Evolutionary conservation across 495 filamentous ascomycete genomes (phyloP).

Genomic region (Penicillium flavigenum): DNA sequence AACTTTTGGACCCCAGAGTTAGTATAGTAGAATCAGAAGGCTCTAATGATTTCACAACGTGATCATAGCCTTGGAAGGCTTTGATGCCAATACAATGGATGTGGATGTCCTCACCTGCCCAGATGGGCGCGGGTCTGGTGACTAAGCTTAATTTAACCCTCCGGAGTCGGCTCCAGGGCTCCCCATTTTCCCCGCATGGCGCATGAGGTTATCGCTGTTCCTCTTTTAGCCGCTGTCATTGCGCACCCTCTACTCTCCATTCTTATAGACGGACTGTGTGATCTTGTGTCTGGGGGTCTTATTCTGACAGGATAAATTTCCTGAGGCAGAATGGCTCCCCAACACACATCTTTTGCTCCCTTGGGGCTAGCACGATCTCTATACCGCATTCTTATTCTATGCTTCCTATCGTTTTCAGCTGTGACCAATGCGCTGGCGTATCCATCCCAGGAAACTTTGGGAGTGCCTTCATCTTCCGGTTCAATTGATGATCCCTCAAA

Average conservation of each 20-base stretch:
- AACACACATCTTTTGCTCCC: conserved; percentile 10
- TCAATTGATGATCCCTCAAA: conserved; percentile 3
- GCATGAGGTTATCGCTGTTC: conserved; percentile 17
- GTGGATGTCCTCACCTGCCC: conserved; percentile 1
- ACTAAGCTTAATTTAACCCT: conserved; percentile 16
- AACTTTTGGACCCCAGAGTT: not conserved
- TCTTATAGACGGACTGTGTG: conserved; percentile 20
- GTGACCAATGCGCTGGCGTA: conserved; percentile 35
- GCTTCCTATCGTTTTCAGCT: conserved; percentile 21
- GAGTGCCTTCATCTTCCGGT: not conserved
- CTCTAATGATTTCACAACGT: not conserved
- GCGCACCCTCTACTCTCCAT: conserved; percentile 11
- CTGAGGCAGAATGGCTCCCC: conserved; percentile 20
- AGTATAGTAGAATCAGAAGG: not conserved
- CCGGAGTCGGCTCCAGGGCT: not conserved
- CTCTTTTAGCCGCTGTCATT: not conserved
- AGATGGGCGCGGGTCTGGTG: conserved; percentile 13
- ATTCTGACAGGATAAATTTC: conserved; percentile 10
- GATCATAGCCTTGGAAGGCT: not conserved
- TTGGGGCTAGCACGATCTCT: conserved; percentile 17
- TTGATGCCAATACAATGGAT: not conserved
- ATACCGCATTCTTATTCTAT: conserved; percentile 26
- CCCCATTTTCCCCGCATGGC: conserved; percentile 21
- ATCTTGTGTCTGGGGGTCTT: conserved; percentile 11
- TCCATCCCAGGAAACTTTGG: conserved; percentile 29